Conservation (phyloP, 768 basidiomycete genomes). For the Paxillus ammoniavirescens region DNA sequence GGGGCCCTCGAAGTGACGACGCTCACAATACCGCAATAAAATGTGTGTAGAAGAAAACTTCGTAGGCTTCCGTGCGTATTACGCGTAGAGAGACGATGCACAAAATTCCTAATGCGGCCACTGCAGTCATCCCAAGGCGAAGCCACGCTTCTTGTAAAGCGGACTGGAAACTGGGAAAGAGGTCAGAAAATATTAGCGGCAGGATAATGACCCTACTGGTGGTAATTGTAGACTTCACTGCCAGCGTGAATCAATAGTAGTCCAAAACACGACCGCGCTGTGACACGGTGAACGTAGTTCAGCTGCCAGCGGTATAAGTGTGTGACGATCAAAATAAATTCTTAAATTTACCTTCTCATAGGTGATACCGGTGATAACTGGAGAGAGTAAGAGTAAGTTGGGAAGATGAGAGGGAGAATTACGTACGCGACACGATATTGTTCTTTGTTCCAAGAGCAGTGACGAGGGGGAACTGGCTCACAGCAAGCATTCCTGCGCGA, state of each 20-base stretch:
- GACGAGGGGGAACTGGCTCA: conserved; percentile 41
- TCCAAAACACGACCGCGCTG: conserved; percentile 45
- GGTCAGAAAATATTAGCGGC: not conserved
- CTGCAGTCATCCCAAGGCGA: conserved; percentile 35
- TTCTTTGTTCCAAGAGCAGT: conserved; percentile 50
- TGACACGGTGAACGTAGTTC: conserved; percentile 47
- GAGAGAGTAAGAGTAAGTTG: not conserved
- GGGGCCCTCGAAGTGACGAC: not conserved
- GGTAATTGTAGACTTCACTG: conserved; percentile 4
- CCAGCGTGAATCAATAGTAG: conserved; percentile 50
- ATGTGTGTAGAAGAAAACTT: conserved; percentile 52
- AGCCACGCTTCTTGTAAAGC: conserved; percentile 18
- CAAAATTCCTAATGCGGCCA: conserved; percentile 41
- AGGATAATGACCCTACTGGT: conserved; percentile 3
- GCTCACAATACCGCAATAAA: conserved; percentile 42
- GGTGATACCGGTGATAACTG: conserved; percentile 27
- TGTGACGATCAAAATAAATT: not conserved
- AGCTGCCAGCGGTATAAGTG: conserved; percentile 26
- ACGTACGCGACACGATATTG: conserved; percentile 41
- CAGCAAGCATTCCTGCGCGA: conserved; percentile 31
- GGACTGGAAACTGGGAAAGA: not conserved
- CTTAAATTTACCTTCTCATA: conserved; percentile 23
- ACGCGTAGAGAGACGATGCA: conserved; percentile 47
- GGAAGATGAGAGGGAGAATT: too few relatives aligned
- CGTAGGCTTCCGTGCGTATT: conserved; percentile 46